phyloP scores from a whole-genome alignment of 331 rosid species.

The Stylosanthes scabra region DNA sequence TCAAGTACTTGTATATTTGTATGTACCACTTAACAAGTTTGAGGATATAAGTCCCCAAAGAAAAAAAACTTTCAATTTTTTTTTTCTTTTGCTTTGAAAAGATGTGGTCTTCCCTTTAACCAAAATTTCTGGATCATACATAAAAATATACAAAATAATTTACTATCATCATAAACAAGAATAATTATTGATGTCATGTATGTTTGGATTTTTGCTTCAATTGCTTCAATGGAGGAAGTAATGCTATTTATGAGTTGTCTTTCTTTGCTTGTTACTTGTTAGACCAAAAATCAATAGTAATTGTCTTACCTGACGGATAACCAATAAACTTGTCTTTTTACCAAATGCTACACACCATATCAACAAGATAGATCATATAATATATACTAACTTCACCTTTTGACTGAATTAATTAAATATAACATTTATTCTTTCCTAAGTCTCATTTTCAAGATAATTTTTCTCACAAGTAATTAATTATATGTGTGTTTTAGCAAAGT shows the following conservation, averaged over 20 bases:
- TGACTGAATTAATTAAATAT: slow-evolving; percentile 13
- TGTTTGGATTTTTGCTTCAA: not conserved
- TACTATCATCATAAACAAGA: no score
- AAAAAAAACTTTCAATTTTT: no score
- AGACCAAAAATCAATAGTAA: slow-evolving; percentile 24
- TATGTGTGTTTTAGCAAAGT: not conserved
- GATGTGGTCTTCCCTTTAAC: no score
- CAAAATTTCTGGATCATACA: no score
- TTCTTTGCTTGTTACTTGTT: slow-evolving; percentile 36
- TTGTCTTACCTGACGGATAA: slow-evolving; percentile 45
- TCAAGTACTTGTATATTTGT: not conserved
- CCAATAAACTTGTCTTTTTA: slow-evolving; percentile 28
- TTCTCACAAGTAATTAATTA: slow-evolving; percentile 3
- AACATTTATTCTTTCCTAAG: slow-evolving; percentile 20
- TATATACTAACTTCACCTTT: slow-evolving; percentile 25
- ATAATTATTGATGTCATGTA: not conserved
- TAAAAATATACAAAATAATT: no score
- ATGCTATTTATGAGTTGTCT: not conserved
- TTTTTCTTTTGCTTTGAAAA: no score
- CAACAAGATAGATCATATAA: slow-evolving; percentile 29
- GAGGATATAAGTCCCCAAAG: no score
- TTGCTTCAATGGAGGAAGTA: slow-evolving; percentile 7
- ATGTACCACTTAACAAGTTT: no score
- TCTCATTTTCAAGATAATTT: slow-evolving; percentile 24
- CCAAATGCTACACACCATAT: slow-evolving; percentile 37